Conservation (phyloP, 1,284 basidiomycete species). For the Vanrija sp. region DNA sequence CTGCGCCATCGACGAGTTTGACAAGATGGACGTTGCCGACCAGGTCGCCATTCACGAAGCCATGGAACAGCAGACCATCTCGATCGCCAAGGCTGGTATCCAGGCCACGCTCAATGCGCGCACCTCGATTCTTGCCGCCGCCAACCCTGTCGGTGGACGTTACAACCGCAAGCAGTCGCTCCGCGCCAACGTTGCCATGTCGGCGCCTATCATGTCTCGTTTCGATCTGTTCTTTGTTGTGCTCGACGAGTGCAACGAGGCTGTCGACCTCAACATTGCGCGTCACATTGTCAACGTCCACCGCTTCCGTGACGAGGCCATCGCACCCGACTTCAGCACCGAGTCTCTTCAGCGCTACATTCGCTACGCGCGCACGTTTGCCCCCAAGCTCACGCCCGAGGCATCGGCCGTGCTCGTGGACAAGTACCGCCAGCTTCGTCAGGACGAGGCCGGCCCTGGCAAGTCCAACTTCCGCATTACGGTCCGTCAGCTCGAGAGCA, state of each 20-base stretch:
- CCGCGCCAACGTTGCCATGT: slow-evolving; percentile 96
- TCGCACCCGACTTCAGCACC: slow-evolving; percentile 94
- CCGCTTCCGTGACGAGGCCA: slow-evolving; percentile 88
- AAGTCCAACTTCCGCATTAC: slow-evolving; percentile 96
- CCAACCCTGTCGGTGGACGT: slow-evolving; percentile 92
- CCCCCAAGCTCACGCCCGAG: slow-evolving; percentile 91
- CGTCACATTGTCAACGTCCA: slow-evolving; percentile 98
- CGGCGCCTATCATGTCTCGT: slow-evolving; percentile 97
- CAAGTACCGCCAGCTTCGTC: slow-evolving; percentile 87
- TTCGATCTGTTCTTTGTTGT: slow-evolving; percentile 99
- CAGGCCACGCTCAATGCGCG: slow-evolving; percentile 97
- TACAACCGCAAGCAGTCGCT: slow-evolving; percentile 95
- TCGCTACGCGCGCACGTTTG: slow-evolving; percentile 92
- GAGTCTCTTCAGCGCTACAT: slow-evolving; percentile 96
- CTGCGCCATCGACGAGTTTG: slow-evolving; percentile 99
- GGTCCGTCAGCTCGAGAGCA: slow-evolving; percentile 94
- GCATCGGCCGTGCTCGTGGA: slow-evolving; percentile 91
- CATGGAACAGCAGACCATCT: slow-evolving; percentile 99
- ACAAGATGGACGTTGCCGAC: slow-evolving; percentile 99
- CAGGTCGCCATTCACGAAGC: slow-evolving; percentile 99
- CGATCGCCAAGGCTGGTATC: slow-evolving; percentile 98
- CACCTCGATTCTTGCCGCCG: slow-evolving; percentile 95
- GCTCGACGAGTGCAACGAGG: slow-evolving; percentile 93
- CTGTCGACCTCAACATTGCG: slow-evolving; percentile 88
- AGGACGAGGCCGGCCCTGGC: slow-evolving; percentile 86